phyloP scores from a whole-genome alignment of 1,284 basidiomycete species.

The Malassezia psittaci region DNA sequence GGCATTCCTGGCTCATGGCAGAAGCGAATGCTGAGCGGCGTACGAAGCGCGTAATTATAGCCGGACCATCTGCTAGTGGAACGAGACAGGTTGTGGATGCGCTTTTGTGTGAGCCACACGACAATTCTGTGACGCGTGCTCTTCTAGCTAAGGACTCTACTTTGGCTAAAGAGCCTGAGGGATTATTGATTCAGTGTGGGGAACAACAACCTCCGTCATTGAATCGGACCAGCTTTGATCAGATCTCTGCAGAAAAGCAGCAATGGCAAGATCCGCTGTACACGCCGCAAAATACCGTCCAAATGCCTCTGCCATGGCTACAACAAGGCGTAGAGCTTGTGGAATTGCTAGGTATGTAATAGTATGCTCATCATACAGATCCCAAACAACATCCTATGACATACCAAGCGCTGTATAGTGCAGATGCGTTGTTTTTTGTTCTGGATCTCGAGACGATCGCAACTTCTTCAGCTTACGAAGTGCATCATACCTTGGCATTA shows the following conservation, averaged over 20 bases:
- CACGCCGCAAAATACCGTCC: conserved; percentile 3
- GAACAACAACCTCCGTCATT: background rate
- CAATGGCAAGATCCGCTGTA: background rate
- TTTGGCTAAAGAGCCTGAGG: background rate
- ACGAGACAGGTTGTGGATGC: conserved; percentile 2
- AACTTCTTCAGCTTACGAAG: background rate
- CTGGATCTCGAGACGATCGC: conserved; percentile 23
- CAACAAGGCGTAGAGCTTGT: conserved; percentile 19
- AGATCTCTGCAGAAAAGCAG: too few species aligned
- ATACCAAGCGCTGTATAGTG: conserved; percentile 23
- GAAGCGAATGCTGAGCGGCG: too few species aligned
- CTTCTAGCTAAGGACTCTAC: conserved; percentile 13
- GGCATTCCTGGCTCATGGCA: background rate
- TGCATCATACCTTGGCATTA: conserved; percentile 14
- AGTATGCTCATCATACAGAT: background rate
- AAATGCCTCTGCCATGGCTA: conserved; percentile 26
- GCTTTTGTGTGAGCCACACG: conserved; percentile 28
- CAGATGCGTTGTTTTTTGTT: conserved; percentile 24
- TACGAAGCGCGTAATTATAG: conserved; percentile 6
- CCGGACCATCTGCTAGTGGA: background rate
- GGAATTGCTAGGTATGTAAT: conserved; percentile 14
- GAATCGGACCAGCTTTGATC: too few species aligned
- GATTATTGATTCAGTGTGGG: background rate
- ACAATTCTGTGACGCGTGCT: conserved; percentile 4
- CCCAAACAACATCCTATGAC: conserved; percentile 5